Conservation (phyloP, 2,329 filamentous ascomycete genomes). For the Alternaria metachromatica region DNA sequence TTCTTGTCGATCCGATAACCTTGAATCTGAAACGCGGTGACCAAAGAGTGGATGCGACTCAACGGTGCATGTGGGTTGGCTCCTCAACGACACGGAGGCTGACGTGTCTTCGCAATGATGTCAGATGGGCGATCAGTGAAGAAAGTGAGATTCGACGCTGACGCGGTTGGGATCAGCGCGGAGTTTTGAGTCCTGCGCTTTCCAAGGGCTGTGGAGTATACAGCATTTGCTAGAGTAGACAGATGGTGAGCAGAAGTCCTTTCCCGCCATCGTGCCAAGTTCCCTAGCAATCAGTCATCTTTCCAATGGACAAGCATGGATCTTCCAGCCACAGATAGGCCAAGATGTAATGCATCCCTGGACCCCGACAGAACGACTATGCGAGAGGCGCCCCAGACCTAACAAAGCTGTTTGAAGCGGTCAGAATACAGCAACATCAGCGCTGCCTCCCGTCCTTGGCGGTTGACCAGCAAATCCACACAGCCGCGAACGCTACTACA, state of each 20-base stretch:
- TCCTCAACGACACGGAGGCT: not conserved
- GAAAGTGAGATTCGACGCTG: not conserved
- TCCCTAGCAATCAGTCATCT: not conserved
- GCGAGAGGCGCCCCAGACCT: not conserved
- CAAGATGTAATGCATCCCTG: not conserved
- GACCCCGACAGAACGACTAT: not conserved
- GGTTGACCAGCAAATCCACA: not conserved
- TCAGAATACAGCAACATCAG: not conserved
- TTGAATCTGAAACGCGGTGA: conserved; percentile 9
- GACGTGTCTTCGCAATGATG: not conserved
- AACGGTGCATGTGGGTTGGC: not conserved
- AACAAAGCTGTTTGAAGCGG: not conserved
- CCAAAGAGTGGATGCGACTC: conserved; percentile 1
- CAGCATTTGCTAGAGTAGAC: not conserved
- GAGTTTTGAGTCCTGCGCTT: not conserved
- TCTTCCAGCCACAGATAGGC: not conserved
- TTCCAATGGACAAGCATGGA: not conserved
- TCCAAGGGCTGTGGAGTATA: not conserved
- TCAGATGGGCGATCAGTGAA: not conserved
- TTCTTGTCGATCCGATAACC: conserved; percentile 7
- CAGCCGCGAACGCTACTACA: not conserved
- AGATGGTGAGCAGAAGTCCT: not conserved
- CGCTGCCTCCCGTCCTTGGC: not conserved
- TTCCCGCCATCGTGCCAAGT: not conserved
- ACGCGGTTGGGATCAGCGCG: not conserved